A percentile compares a stretch with the other conserved stretches of the same genome.
Conservation (phyloP, 176 grass and related monocot genomes). For the Dendrocalamus sinicus region DNA sequence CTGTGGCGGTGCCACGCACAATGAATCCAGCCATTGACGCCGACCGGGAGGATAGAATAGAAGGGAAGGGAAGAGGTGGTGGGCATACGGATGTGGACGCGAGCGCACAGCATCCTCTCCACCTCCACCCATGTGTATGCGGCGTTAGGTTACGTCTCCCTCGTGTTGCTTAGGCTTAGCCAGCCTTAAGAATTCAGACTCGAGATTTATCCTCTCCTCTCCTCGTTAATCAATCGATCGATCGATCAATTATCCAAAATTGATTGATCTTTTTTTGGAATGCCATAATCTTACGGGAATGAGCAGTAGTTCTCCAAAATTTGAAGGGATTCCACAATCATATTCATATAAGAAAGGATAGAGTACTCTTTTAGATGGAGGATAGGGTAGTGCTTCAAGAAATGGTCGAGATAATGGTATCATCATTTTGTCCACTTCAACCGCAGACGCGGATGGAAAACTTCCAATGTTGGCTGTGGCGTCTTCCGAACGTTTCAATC, state of each 20-base stretch:
- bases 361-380: background rate
- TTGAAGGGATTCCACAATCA: background rate
- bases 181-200: background rate
- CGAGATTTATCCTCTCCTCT: background rate
- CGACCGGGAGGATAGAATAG: background rate
- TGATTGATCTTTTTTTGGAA: background rate
- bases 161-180: background rate
- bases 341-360: background rate
- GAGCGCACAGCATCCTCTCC: background rate
- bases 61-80: background rate
- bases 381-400: background rate
- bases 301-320: background rate
- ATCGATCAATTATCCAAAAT: too few relatives aligned
- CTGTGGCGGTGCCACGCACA: background rate
- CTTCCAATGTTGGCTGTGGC: background rate
- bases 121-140: background rate
- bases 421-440: background rate
- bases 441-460: background rate
- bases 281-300: background rate
- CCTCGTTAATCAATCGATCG: background rate
- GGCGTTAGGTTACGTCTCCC: conserved; percentile 28
- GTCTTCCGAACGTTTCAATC: conserved; percentile 16
- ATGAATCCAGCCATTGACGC: conserved; percentile 15
- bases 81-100: conserved; percentile 42
- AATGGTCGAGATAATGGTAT: background rate